Evolutionary conservation across 257 asterid genomes (phyloP), one percentile per base, ranked within the genome.

Genomic region (Anisodus tanguticus): DNA sequence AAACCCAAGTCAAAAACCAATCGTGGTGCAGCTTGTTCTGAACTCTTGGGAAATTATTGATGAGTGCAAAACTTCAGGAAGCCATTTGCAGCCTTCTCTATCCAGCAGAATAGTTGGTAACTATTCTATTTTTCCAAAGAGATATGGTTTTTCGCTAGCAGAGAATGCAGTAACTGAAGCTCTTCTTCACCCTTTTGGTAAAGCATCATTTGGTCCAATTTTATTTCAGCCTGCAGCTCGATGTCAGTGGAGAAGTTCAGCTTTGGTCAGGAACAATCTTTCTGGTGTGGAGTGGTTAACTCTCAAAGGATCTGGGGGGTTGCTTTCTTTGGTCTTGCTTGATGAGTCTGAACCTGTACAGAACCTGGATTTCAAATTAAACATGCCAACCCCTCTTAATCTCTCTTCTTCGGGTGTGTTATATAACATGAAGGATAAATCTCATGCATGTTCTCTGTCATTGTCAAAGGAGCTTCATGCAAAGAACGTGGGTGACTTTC

Each of bases 221-320:
- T 84, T 95, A 77, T 95, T 97, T 88, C 98, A 89, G 59, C 99
- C 99, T 35, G 91, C 97, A 49, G 89, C 92, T 83, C 88, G 92
- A 70, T 97, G 99, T 86, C 93, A 90, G 81, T 97, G 99, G 98
- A 90, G 84, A 85, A 92, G 97, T 84, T 92, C 98, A n/a, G 95
- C 89, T 53, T 84, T 97, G 58, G 76, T 97, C 80, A 91, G 99
- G 90, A 97, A 91, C 87, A 97, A 95, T 88, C 94, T 93, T 84
- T 89, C 99, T 81, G 98, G 98, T 67, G 95, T 93, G 53, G 99
- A 96, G 89, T 93, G 98, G 99, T 70, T 95, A 60, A 66, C 92
- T 81, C 89, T 96, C 67, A 91, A 83, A 82, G 99, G 98, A 60
- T 86, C 86, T 57, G 99, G 99, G 8, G 97, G 99, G 35, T 91